Percentiles rank a stretch among this genome's conserved stretches.
Conservation (phyloP, 345 rosid species). For the Eucalyptus curtisii region DNA sequence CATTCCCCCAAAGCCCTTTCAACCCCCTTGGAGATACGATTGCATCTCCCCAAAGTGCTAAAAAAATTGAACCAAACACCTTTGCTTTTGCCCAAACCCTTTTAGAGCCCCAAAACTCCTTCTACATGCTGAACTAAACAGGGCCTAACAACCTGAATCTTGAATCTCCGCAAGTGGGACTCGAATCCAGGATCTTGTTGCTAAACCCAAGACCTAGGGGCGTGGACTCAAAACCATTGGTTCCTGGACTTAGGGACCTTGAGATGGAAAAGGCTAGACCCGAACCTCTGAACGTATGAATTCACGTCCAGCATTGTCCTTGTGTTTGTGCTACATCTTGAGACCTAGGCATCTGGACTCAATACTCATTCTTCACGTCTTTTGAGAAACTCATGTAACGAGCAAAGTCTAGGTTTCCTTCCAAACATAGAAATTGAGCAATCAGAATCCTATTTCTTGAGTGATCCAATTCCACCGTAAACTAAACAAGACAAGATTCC, state of each 20-base stretch:
- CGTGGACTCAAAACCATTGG: background rate
- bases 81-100: no score
- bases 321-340: background rate
- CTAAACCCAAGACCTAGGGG: background rate
- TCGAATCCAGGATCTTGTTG: no score
- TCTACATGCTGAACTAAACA: no score
- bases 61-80: no score
- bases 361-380: background rate
- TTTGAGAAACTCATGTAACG: background rate
- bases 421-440: background rate
- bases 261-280: background rate
- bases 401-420: background rate
- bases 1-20: no score
- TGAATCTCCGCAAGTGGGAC: no score
- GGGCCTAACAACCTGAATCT: no score
- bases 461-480: background rate
- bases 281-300: rapidly evolving
- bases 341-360: rapidly evolving
- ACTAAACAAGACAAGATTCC: background rate
- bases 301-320: rapidly evolving
- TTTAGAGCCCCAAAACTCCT: no score
- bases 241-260: background rate
- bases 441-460: background rate
- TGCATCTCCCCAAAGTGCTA: no score
- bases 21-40: no score